phyloP scores from a whole-genome alignment of 768 basidiomycete species.

The Collybia mongolica region DNA sequence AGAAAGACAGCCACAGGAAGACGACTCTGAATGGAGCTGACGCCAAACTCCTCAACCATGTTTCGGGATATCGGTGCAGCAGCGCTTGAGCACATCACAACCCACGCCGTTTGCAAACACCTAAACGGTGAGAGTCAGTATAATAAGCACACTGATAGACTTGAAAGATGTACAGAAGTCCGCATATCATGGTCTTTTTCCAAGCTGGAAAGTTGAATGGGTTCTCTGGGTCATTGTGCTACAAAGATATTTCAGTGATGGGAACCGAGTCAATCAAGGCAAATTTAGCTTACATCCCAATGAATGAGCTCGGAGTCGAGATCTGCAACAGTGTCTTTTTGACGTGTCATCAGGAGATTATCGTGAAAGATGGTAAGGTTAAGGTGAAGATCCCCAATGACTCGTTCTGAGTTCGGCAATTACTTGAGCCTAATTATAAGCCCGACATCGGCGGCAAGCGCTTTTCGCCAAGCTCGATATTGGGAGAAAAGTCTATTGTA shows the following conservation, averaged over 20 bases:
- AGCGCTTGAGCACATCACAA: constrained; percentile 18
- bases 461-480: no score
- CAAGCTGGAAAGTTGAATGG: constrained; percentile 19
- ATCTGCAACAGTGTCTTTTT: neutral
- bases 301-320: constrained; percentile 15
- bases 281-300: constrained; percentile 11
- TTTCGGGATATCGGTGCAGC: constrained; percentile 12
- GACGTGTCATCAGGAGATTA: no score
- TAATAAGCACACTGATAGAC: neutral
- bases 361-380: no score
- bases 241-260: neutral
- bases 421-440: no score
- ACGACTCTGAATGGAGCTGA: constrained; percentile 12
- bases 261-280: neutral
- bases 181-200: constrained; percentile 17
- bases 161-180: constrained; percentile 9
- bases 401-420: no score
- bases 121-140: constrained; percentile 1
- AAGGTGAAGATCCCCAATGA: no score
- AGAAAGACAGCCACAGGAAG: constrained; percentile 20
- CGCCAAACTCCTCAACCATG: constrained; percentile 15
- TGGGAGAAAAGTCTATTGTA: no score
- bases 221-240: constrained; percentile 18
- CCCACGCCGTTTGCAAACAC: constrained; percentile 15
- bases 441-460: no score